A percentile compares a stretch with the other conserved stretches of the same genome.
Evolutionary conservation across 179 eudicot genomes (phyloP).

Genomic region (Camellia oleifera): DNA sequence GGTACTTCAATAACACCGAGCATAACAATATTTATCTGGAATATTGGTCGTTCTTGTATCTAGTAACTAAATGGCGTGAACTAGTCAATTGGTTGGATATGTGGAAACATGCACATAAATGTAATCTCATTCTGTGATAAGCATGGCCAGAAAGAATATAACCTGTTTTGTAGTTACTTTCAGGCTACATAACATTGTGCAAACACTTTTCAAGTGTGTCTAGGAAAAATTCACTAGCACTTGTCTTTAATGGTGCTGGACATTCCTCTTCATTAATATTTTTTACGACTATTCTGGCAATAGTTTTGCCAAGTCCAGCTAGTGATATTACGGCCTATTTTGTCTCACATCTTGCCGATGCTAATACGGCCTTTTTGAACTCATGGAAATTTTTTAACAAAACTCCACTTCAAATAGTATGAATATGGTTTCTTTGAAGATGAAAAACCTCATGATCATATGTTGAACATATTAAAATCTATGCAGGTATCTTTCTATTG

Average conservation of each 20-base stretch:
- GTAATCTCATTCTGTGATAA: background rate
- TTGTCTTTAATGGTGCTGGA: background rate
- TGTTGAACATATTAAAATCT: background rate
- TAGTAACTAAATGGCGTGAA: background rate
- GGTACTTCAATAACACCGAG: background rate
- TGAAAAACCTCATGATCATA: background rate
- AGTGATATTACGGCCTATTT: background rate
- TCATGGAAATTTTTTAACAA: background rate
- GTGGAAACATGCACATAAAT: background rate
- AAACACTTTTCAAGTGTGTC: background rate
- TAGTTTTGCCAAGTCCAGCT: background rate
- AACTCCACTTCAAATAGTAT: background rate
- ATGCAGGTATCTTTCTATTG: constrained; percentile 47
- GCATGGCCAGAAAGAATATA: too few species aligned
- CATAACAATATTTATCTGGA: background rate
- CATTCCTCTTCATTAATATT: background rate
- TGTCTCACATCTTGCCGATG: background rate
- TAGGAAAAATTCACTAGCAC: background rate
- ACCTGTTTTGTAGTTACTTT: too few species aligned
- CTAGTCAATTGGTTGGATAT: background rate
- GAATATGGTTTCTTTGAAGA: background rate
- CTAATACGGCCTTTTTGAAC: background rate
- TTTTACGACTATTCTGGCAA: background rate
- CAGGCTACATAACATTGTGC: background rate
- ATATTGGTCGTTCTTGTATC: background rate